Conservation (phyloP, 139 green algal species). For the Auxenochlorella pyrenoidosa region DNA sequence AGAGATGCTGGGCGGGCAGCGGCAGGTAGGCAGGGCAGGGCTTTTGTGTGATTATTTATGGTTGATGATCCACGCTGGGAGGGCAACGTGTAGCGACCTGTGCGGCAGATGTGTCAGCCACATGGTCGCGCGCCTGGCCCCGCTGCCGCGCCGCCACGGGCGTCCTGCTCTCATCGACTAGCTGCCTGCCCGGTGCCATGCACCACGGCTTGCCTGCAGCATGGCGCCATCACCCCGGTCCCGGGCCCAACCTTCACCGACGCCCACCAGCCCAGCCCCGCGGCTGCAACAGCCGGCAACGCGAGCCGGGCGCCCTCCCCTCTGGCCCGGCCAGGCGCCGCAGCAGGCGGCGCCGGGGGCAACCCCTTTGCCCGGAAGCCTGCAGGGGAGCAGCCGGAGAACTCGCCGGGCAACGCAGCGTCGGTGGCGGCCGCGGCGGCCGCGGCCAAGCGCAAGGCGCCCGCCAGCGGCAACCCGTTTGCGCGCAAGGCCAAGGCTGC, state of each 20-base stretch:
- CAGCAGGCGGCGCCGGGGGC: neutral
- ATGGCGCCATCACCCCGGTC: conserved; percentile 22
- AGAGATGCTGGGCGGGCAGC: neutral
- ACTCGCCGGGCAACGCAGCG: conserved; percentile 16
- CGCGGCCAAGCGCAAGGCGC: conserved; percentile 43
- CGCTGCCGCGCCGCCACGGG: no score
- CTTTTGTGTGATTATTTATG: no score
- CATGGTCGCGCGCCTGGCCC: no score
- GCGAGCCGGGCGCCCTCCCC: conserved; percentile 9
- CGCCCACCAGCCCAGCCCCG: neutral
- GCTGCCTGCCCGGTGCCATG: neutral
- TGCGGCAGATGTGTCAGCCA: no score
- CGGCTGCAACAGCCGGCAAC: conserved; percentile 11
- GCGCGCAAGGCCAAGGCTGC: conserved; percentile 28
- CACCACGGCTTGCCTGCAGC: neutral
- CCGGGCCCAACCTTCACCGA: conserved; percentile 19
- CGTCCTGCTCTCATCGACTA: no score
- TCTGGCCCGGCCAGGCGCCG: neutral
- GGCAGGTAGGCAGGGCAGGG: neutral
- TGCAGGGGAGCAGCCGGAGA: neutral
- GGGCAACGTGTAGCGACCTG: no score
- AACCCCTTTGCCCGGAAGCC: conserved; percentile 37
- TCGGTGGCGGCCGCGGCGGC: neutral
- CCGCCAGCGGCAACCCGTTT: conserved; percentile 45
- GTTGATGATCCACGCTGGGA: no score